Percentiles rank a stretch among this genome's conserved stretches.
phyloP scores from a whole-genome alignment of 257 asterid genomes.

The Lantana camara region DNA sequence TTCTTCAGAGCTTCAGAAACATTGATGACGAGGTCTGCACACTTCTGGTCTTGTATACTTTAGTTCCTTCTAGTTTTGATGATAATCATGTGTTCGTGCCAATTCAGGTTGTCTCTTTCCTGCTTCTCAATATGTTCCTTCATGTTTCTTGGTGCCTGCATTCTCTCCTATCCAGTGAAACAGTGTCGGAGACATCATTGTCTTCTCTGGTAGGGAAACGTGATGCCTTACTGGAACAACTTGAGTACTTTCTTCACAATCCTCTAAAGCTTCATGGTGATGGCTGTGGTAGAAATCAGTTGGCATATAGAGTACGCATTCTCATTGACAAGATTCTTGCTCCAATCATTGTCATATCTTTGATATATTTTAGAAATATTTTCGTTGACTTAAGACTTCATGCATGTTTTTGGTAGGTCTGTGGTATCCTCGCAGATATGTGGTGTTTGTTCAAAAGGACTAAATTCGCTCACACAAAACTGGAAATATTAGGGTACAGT shows the following conservation, averaged over 20 bases:
- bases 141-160: constrained; percentile 89
- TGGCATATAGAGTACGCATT: constrained; percentile 76
- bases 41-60: constrained; percentile 12
- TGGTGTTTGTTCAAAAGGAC: constrained; percentile 85
- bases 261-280: constrained; percentile 45
- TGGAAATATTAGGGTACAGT: constrained; percentile 69
- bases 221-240: constrained; percentile 74
- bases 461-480: constrained; percentile 61
- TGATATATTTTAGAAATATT: neutral
- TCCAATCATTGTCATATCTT: neutral
- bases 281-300: constrained; percentile 50
- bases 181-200: constrained; percentile 65
- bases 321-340: constrained; percentile 9
- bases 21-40: constrained; percentile 79
- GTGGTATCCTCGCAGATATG: constrained; percentile 69
- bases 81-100: constrained; percentile 28
- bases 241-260: constrained; percentile 57
- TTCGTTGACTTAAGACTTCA: constrained; percentile 18
- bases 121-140: constrained; percentile 94
- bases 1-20: constrained; percentile 71
- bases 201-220: constrained; percentile 69
- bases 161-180: constrained; percentile 59
- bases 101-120: constrained; percentile 73
- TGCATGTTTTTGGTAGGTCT: constrained; percentile 54
- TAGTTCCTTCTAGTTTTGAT: constrained; percentile 26